phyloP scores from a whole-genome alignment of 192 early-diverging fungal species.

The Coemansia biformis region DNA sequence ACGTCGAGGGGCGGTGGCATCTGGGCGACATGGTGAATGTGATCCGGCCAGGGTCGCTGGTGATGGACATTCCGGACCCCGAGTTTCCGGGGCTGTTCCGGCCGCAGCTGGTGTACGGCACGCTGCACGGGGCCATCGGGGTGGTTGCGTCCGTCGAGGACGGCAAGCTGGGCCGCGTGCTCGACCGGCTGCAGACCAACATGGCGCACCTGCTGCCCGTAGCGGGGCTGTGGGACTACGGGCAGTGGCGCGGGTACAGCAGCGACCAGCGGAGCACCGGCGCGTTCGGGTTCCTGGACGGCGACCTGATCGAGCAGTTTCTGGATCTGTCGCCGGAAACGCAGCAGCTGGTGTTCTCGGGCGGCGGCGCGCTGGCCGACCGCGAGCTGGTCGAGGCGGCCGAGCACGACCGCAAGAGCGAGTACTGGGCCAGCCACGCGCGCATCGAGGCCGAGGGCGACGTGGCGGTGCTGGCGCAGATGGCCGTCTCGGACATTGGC shows the following conservation, averaged over 20 bases:
- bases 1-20: conserved; percentile 64
- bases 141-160: conserved; percentile 63
- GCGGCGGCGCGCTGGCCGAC: conserved; percentile 7
- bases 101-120: conserved; percentile 64
- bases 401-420: conserved; percentile 14
- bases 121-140: conserved; percentile 76
- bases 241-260: conserved; percentile 60
- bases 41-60: conserved; percentile 73
- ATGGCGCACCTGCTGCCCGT: conserved; percentile 53
- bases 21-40: conserved; percentile 78
- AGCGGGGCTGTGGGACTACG: conserved; percentile 60
- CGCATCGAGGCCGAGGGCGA: conserved; percentile 30
- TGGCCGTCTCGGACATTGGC: conserved; percentile 39
- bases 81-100: conserved; percentile 50
- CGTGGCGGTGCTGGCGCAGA: conserved; percentile 13
- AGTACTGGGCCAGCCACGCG: conserved; percentile 24
- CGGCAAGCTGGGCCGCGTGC: conserved; percentile 52
- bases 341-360: conserved; percentile 34
- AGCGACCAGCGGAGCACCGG: conserved; percentile 50
- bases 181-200: conserved; percentile 61
- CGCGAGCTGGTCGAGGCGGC: background rate
- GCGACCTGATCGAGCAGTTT: conserved; percentile 85
- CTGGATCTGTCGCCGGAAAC: conserved; percentile 59
- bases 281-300: conserved; percentile 71
- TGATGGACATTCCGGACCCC: conserved; percentile 61